Evolutionary conservation across 139 green algal species (phyloP), one percentile per base, ranked within the genome.

Genomic region (Marvania coccoides): DNA sequence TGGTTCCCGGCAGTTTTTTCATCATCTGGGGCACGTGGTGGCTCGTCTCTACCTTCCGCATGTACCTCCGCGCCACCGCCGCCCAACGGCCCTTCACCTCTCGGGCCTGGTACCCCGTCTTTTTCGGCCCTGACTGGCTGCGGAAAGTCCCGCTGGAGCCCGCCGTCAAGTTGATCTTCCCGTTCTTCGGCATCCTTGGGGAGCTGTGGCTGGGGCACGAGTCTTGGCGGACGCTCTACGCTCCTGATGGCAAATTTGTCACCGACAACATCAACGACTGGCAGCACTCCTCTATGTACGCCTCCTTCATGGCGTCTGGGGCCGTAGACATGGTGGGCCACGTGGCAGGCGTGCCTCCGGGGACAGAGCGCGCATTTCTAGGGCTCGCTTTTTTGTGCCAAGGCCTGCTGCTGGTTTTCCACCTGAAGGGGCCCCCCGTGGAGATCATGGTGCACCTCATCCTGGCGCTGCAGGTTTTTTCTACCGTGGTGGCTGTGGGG

Each of bases 331-430:
- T 85, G 56, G n/a, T 80, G 29, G 61, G 31, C 33, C 35, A 61
- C 51, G 81, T 67, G 26, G 36, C 60, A 0, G 31, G 47, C 9
- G 23, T 76, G n/a, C 78, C 78, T 3, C 10, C 4, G 4, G 59
- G 66, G 45, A 67, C 58, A 6, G 78, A 85, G 29, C 76, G 75
- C 30, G 73, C 39, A 1, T 85, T 81, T 42, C 65, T 91, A 40
- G 67, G 59, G 14, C 14, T 87, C 40, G 65, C 70, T 15, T 87
- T 87, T 56, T 9, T 87, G 14, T 58, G 68, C 9, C 76, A 90
- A 70, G 62, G 75, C 28, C 40, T 85, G 51, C 76, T 91, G 30
- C 82, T 91, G 62, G 70, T 73, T 3, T 85, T 91, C 31, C 85
- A 91, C 66, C 72, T 87, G 30, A 86, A 90, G 70, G 81, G 80